phyloP scores from a whole-genome alignment of 495 filamentous ascomycete genomes.

The Daldinia vernicosa region DNA sequence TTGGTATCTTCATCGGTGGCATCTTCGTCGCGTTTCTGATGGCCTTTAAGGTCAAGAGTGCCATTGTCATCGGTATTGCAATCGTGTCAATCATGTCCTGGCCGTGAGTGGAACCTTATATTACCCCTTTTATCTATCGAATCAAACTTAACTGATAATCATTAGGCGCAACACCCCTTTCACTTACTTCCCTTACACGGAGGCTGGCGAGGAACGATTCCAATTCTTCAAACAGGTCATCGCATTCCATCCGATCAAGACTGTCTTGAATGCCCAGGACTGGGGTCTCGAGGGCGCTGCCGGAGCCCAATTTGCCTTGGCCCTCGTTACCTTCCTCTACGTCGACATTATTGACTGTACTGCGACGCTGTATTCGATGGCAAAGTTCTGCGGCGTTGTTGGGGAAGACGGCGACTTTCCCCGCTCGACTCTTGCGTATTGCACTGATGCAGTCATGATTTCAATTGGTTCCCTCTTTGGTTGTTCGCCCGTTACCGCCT shows the following conservation, averaged over 20 bases:
- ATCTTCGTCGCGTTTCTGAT: constrained; percentile 78
- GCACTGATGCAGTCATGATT: constrained; percentile 74
- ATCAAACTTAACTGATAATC: constrained; percentile 29
- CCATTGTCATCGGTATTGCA: constrained; percentile 83
- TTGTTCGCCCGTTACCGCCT: constrained; percentile 78
- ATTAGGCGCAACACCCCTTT: constrained; percentile 69
- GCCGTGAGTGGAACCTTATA: constrained; percentile 59
- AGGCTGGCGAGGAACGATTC: constrained; percentile 69
- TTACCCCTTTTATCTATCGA: neutral
- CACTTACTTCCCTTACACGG: constrained; percentile 80
- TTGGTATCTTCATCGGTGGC: constrained; percentile 81
- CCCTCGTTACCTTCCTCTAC: constrained; percentile 85
- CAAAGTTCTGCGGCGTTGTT: constrained; percentile 71
- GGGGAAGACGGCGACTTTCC: constrained; percentile 69
- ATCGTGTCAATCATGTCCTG: constrained; percentile 84
- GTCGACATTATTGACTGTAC: constrained; percentile 80
- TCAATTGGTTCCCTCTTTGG: constrained; percentile 81
- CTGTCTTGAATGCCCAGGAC: constrained; percentile 69
- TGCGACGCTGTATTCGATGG: constrained; percentile 80
- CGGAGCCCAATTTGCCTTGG: constrained; percentile 71
- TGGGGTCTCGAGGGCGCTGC: constrained; percentile 66
- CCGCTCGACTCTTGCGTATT: constrained; percentile 55
- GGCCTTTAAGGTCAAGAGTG: constrained; percentile 81
- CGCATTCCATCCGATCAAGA: constrained; percentile 77
- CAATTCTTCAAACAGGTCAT: constrained; percentile 83